These are phyloP conservation scores for Dioscorea zingiberensis DNA, from an alignment of 106 monocot genomes.

Conservation along the genomic window DNA sequence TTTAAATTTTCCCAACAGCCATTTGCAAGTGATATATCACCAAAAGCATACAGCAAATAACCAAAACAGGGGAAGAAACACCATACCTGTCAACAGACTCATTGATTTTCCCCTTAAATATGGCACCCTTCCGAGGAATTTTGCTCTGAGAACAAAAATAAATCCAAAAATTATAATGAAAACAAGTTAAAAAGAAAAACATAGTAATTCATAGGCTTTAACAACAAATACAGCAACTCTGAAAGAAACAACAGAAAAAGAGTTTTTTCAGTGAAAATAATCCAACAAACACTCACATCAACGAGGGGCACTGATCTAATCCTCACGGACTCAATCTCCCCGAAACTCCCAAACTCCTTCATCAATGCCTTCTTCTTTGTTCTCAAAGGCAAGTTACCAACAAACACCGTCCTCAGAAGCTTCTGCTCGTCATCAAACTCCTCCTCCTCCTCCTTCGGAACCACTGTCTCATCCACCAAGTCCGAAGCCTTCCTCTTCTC, in stretches of 20 bases:
- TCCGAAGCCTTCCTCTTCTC: constrained; percentile 79
- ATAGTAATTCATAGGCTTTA: background rate
- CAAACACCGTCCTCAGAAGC: constrained; percentile 83
- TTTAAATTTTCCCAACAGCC: no score
- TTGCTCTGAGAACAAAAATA: constrained; percentile 45
- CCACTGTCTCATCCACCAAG: constrained; percentile 11
- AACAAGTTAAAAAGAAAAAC: background rate
- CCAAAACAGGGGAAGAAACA: no score
- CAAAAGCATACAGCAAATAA: no score
- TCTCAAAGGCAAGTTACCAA: constrained; percentile 83
- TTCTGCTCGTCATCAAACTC: constrained; percentile 83
- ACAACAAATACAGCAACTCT: background rate
- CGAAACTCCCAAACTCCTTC: constrained; percentile 78
- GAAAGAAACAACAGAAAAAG: background rate
- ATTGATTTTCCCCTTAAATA: constrained; percentile 71
- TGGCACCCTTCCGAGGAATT: constrained; percentile 63
- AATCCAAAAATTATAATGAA: background rate
- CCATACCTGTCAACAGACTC: constrained; percentile 66
- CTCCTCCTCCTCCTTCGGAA: constrained; percentile 23
- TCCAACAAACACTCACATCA: constrained; percentile 37
- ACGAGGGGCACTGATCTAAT: constrained; percentile 78
- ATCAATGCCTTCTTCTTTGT: constrained; percentile 63
- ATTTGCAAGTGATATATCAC: no score
- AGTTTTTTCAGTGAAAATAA: background rate
- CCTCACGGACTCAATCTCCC: constrained; percentile 81